These are phyloP conservation scores for Aspergillus neotritici DNA, from an alignment of 2,329 filamentous ascomycete species.

Conservation along the genomic window DNA sequence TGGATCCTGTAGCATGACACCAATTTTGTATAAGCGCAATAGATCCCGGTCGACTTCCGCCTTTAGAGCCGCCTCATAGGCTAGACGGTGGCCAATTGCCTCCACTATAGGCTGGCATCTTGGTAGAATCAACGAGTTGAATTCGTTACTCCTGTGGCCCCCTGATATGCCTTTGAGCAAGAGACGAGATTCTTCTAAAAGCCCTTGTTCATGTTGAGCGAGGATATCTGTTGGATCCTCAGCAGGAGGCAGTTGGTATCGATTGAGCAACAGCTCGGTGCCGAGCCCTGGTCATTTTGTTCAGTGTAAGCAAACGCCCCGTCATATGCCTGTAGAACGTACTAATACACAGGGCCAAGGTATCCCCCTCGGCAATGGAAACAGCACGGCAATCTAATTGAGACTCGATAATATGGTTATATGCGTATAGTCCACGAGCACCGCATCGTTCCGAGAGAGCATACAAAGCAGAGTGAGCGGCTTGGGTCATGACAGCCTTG, in stretches of 20 bases:
- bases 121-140: conserved; percentile 17
- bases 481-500: conserved; percentile 9
- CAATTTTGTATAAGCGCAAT: conserved; percentile 11
- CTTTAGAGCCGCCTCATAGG: conserved; percentile 16
- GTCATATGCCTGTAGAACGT: conserved; percentile 1
- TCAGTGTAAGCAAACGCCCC: neutral
- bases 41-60: conserved; percentile 9
- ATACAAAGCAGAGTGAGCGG: conserved; percentile 6
- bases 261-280: conserved; percentile 20
- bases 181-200: conserved; percentile 12
- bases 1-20: conserved; percentile 8
- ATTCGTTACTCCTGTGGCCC: conserved; percentile 14
- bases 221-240: conserved; percentile 9
- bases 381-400: conserved; percentile 7
- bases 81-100: conserved; percentile 21
- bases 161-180: conserved; percentile 1
- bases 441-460: conserved; percentile 10
- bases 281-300: conserved; percentile 16
- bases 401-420: conserved; percentile 12
- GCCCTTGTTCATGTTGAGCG: conserved; percentile 17
- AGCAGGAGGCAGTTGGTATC: conserved; percentile 18
- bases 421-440: conserved; percentile 10
- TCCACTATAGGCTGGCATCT: conserved; percentile 13
- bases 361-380: conserved; percentile 16
- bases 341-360: conserved; percentile 16